Evolutionary conservation across 257 asterid species (phyloP), one percentile per base, ranked within the genome.

Genomic region (Cruciata laevipes): DNA sequence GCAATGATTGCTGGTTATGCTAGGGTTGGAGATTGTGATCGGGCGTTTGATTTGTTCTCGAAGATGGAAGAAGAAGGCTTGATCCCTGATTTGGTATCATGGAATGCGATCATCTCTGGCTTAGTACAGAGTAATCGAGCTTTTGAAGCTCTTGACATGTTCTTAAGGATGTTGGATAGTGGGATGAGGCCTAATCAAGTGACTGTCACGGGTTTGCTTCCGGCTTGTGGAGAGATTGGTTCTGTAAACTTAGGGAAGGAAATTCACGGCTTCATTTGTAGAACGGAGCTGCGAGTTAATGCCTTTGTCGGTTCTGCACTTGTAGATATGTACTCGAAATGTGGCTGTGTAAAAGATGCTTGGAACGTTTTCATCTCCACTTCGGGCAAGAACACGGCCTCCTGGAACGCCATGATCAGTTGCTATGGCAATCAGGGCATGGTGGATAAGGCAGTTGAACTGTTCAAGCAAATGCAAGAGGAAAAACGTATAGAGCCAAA

Each of bases 71-170:
- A 73, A 55, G 85, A 61, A 66, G 82, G 88, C 13, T 67, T 79
- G 67, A 61, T 71, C 53, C 83, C 87, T 1, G 93, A 88, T 70
- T 76, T 82, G 75, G 84, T 81, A 69, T 80, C 88, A 4, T 88
- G 89, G 86, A 87, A 83, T 76, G 87, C 87, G 0, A 78, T 88
- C 75, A 82, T 88, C 27, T 85, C 90, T 2, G 95, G 87, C 23
- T 79, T 82, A 31, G 83, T 79, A 55, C 89, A 80, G 73, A 73
- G 88, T 70, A 76, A 66, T 57, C 66, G 78, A 74, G 74, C 73
- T 35, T 27, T 11, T 32, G 82, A 80, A 77, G 93, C 90, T 30
- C 37, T 86, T 49, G 67, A 67, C 14, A 60, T 78, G 72, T 78
- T 86, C 35, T 71, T 14, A 23, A 70, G 75, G 27, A 82, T 88